Evolutionary conservation across 1,284 basidiomycete genomes (phyloP).

Genomic region (Agaricales sp.): DNA sequence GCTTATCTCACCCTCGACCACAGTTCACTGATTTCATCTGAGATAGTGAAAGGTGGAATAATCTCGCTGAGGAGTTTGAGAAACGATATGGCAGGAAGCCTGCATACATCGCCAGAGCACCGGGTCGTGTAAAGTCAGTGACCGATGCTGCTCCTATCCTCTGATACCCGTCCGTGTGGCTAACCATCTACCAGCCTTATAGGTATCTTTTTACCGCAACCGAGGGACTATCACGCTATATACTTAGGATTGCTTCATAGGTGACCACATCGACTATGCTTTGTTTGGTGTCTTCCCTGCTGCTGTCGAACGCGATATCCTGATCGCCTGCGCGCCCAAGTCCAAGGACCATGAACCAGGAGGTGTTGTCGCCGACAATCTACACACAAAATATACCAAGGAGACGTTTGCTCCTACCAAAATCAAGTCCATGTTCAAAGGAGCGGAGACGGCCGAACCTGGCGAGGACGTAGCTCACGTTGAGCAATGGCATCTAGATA

Average conservation of each 20-base stretch:
- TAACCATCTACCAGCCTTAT: conserved; percentile 21
- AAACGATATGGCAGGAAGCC: conserved; percentile 57
- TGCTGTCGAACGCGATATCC: conserved; percentile 78
- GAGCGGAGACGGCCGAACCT: conserved; percentile 14
- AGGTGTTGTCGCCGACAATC: conserved; percentile 56
- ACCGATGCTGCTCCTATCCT: background rate
- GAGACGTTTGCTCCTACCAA: conserved; percentile 44
- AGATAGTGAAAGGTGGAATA: conserved; percentile 43
- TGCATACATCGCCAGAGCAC: conserved; percentile 67
- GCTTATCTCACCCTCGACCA: background rate
- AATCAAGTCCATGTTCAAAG: conserved; percentile 10
- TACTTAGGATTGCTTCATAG: conserved; percentile 22
- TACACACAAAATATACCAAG: conserved; percentile 47
- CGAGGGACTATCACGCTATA: background rate
- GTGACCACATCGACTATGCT: conserved; percentile 85
- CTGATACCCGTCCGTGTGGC: background rate
- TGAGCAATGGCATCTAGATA: conserved; percentile 62
- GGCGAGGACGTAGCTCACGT: conserved; percentile 28
- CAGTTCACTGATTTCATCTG: conserved; percentile 20
- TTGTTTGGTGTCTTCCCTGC: conserved; percentile 75
- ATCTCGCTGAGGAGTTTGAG: conserved; percentile 53
- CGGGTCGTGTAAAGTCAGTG: conserved; percentile 75
- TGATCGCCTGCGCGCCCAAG: conserved; percentile 69
- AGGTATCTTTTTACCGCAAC: too few relatives aligned
- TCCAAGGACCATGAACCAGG: conserved; percentile 23